Conservation (phyloP, 768 basidiomycete species). For the Kwoniella pini region DNA sequence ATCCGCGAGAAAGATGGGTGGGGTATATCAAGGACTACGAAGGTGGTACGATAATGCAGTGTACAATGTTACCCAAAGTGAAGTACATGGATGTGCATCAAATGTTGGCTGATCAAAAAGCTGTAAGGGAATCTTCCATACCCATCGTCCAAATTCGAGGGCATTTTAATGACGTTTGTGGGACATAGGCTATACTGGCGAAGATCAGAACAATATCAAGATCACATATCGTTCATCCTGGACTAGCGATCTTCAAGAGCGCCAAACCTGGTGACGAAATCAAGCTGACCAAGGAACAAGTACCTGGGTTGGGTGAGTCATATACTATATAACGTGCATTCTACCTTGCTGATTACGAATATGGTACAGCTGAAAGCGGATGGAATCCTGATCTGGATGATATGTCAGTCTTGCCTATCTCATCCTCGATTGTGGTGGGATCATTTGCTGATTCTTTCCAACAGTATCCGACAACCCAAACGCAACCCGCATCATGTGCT, state of each 20-base stretch:
- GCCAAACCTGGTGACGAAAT: slow-evolving; percentile 58
- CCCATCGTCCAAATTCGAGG: not conserved
- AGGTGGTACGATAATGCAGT: slow-evolving; percentile 94
- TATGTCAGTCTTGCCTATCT: slow-evolving; percentile 61
- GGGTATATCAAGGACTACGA: slow-evolving; percentile 99
- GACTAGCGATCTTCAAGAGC: slow-evolving; percentile 72
- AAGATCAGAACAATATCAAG: slow-evolving; percentile 85
- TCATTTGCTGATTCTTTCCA: not conserved
- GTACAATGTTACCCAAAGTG: slow-evolving; percentile 88
- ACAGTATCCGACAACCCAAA: slow-evolving; percentile 57
- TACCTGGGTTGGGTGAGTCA: slow-evolving; percentile 80
- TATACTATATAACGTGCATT: slow-evolving; percentile 2
- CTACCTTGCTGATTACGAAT: slow-evolving; percentile 3
- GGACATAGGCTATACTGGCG: slow-evolving; percentile 66
- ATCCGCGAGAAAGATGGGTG: slow-evolving; percentile 90
- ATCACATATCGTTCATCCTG: slow-evolving; percentile 81
- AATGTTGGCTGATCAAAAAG: slow-evolving; percentile 76
- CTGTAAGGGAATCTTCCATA: slow-evolving; percentile 54
- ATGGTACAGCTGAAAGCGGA: slow-evolving; percentile 74
- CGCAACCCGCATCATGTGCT: slow-evolving; percentile 62
- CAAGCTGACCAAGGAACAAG: slow-evolving; percentile 67
- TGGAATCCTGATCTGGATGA: slow-evolving; percentile 84
- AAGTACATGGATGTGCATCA: slow-evolving; percentile 80
- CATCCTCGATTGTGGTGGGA: not conserved
- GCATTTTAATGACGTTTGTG: no score